Conservation (phyloP, 495 filamentous ascomycete genomes). For the Coniosporium apollinis region DNA sequence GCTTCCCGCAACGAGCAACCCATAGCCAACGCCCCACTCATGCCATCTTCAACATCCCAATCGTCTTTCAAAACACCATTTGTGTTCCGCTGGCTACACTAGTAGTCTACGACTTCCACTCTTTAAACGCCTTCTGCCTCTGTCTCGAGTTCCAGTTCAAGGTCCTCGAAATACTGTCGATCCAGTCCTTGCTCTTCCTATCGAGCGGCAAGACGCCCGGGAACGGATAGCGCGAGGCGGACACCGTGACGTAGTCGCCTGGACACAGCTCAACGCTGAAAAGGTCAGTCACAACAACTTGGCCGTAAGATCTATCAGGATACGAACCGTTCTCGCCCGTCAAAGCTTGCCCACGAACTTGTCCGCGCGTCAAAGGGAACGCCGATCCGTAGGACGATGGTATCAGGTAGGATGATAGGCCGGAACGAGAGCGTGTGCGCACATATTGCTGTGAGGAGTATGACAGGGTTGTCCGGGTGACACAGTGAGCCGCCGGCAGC, state of each 20-base stretch:
- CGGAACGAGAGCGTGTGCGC: constrained; percentile 92
- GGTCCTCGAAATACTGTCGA: constrained; percentile 77
- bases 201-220: constrained; percentile 69
- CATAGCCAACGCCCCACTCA: no score
- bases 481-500: constrained; percentile 89
- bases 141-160: constrained; percentile 84
- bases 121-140: constrained; percentile 44
- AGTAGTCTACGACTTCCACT: no score
- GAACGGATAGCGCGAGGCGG: constrained; percentile 83
- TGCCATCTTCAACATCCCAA: no score
- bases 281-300: not conserved
- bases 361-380: constrained; percentile 86
- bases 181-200: constrained; percentile 72
- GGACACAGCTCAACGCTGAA: constrained; percentile 59
- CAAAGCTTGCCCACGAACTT: constrained; percentile 90
- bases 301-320: constrained; percentile 1
- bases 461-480: constrained; percentile 93
- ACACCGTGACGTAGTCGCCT: constrained; percentile 92
- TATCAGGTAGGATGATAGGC: constrained; percentile 88
- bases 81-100: no score
- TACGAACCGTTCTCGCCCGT: constrained; percentile 62
- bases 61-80: no score
- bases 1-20: no score
- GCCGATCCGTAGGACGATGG: constrained; percentile 76
- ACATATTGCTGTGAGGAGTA: constrained; percentile 88